Conservation (phyloP, 208 protist species). For the Strigomonas oncopelti region DNA sequence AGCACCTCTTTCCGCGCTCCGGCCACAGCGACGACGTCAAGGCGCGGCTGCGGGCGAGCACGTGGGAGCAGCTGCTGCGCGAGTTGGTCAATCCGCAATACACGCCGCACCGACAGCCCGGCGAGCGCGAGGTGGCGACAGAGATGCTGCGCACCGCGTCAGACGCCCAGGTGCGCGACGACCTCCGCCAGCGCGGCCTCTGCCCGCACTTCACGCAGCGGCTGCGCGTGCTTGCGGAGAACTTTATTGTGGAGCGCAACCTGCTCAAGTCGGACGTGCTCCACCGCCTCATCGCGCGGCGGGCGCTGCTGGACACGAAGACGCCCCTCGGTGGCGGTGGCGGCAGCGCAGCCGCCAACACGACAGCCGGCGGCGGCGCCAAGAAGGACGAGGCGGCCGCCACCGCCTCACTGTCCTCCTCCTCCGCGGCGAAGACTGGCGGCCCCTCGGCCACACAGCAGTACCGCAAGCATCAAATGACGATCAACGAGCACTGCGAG, state of each 20-base stretch:
- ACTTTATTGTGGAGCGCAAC: constrained; percentile 58
- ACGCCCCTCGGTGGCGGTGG: not conserved
- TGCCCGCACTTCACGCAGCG: constrained; percentile 51
- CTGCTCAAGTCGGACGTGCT: constrained; percentile 66
- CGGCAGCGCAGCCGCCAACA: constrained; percentile 7
- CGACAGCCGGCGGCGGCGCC: not conserved
- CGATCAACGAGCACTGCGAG: constrained; percentile 2
- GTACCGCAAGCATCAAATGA: not conserved
- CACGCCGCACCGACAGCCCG: constrained; percentile 64
- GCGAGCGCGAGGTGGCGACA: constrained; percentile 25
- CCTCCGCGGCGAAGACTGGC: not conserved
- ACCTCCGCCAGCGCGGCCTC: constrained; percentile 22
- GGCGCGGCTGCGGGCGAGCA: constrained; percentile 22
- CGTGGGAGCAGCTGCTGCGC: constrained; percentile 54
- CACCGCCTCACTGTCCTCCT: not conserved
- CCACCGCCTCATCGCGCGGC: constrained; percentile 15
- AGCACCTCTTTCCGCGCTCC: constrained; percentile 28
- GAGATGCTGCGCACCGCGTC: constrained; percentile 28
- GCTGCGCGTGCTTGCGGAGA: constrained; percentile 63
- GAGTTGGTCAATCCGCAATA: constrained; percentile 59
- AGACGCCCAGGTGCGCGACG: constrained; percentile 17
- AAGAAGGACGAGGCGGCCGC: not conserved
- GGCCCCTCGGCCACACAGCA: not conserved
- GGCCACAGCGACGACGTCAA: constrained; percentile 16
- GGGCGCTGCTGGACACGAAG: not conserved